phyloP scores from a whole-genome alignment of 495 filamentous ascomycete species.

The Thermothielavioides terrestris region DNA sequence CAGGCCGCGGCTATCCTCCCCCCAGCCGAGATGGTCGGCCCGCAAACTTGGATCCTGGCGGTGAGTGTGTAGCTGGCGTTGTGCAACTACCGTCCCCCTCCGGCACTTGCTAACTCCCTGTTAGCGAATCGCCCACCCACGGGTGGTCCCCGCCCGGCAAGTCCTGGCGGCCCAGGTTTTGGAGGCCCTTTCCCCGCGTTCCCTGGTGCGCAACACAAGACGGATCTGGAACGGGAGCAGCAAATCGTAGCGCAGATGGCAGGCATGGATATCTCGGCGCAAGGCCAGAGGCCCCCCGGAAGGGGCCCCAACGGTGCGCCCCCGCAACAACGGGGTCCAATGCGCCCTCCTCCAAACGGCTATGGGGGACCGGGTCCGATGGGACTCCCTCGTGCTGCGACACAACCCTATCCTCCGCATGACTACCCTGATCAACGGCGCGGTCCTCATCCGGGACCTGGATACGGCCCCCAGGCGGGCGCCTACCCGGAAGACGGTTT shows the following conservation, averaged over 20 bases:
- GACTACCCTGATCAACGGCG: conserved; percentile 36
- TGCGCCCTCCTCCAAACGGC: conserved; percentile 24
- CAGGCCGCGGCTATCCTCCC: conserved; percentile 33
- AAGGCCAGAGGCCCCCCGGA: conserved; percentile 28
- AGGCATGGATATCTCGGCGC: conserved; percentile 50
- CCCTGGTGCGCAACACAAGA: conserved; percentile 42
- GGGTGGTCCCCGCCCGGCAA: conserved; percentile 15
- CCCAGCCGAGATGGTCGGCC: conserved; percentile 31
- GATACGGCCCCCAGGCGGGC: conserved; percentile 19
- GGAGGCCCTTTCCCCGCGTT: conserved; percentile 61
- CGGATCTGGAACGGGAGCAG: conserved; percentile 36
- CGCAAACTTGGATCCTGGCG: conserved; percentile 23
- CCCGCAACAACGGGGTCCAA: conserved; percentile 25
- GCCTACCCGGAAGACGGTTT: conserved; percentile 30
- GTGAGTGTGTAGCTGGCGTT: conserved; percentile 18
- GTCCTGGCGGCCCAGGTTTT: conserved; percentile 45
- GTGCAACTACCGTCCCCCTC: background rate
- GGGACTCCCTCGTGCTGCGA: conserved; percentile 30
- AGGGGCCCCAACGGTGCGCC: conserved; percentile 22
- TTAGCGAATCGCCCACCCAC: conserved; percentile 28
- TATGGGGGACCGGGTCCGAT: conserved; percentile 30
- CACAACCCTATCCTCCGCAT: conserved; percentile 29
- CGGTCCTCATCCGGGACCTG: conserved; percentile 30
- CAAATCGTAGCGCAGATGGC: conserved; percentile 49
- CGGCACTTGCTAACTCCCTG: conserved; percentile 2